Base-by-base conservation (phyloP, 1,284 basidiomycete genomes). In the Ustilago sp. region DNA sequence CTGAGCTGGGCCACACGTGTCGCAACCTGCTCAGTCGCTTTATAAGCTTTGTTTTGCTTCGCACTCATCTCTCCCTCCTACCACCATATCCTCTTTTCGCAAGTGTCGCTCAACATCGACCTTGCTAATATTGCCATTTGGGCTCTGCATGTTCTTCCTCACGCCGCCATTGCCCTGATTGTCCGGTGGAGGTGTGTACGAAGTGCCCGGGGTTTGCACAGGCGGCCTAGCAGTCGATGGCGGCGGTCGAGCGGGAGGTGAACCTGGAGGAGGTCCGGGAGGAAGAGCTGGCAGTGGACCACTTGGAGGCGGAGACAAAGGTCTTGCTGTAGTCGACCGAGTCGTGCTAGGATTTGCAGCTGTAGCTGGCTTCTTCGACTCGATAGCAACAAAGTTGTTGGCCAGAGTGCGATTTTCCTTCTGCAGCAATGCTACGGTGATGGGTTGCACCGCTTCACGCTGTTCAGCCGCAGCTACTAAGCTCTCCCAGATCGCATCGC, bases 401-500 rank as follows among this genome's bases (percentile, higher is more conserved):
- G 74, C 74, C 38, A 71, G 31, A 17, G 74, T 76, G 45, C 64
- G 68, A 38, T 69, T 63, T 13, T 67, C 70, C 38, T 55, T 66
- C 55, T 73, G 63, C n/a, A 77, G 63, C 59, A 73, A 45, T 9
- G 53, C 59, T 31, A 77, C 74, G 19, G 66, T 77, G 35, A 73
- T 59, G 8, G 63, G 57, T 55, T 77, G 74, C 32, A 77, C 38
- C 7, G 74, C 70, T 6, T 61, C 70, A 28, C 70, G 66, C n/a
- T 64, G 45, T 53, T 73, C 70, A 13, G 82, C 80, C 13, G 79
- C 79, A 28, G 61, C 34, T 3, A 83, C 78, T 19, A 83, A 65
- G 32, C 50, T 59, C 2, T 67, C 61, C 82, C 82, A 84, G 23
- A 80, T 71, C 11, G 77, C 43, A 79, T 98, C 92, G 72, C 93